Conservation (phyloP, 2,329 filamentous ascomycete genomes). For the Cercospora janseana region DNA sequence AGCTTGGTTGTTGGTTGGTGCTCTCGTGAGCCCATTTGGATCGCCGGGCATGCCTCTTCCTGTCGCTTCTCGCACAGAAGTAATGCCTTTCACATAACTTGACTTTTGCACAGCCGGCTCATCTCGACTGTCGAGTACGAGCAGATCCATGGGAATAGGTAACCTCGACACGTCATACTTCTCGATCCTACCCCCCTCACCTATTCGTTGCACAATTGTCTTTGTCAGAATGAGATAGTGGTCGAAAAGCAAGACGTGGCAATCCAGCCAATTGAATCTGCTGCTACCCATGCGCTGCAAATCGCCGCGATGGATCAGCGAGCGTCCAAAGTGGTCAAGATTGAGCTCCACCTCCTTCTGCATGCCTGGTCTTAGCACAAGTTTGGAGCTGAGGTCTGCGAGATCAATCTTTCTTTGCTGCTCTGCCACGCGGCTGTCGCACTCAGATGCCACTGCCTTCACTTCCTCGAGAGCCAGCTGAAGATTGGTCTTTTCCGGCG, state of each 20-base stretch:
- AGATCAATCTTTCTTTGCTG: slow-evolving; percentile 88
- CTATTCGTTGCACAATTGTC: slow-evolving; percentile 63
- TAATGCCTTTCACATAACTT: slow-evolving; percentile 64
- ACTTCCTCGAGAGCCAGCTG: slow-evolving; percentile 86
- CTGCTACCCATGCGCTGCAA: slow-evolving; percentile 84
- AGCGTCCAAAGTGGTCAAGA: slow-evolving; percentile 86
- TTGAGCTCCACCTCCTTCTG: slow-evolving; percentile 79
- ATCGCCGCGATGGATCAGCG: slow-evolving; percentile 85
- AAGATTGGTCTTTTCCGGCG: slow-evolving; percentile 85
- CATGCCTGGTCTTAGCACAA: slow-evolving; percentile 84
- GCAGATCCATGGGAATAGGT: slow-evolving; percentile 92
- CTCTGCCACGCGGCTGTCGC: slow-evolving; percentile 87
- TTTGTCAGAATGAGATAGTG: slow-evolving; percentile 95
- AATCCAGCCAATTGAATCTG: slow-evolving; percentile 90
- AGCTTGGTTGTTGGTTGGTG: slow-evolving; percentile 39
- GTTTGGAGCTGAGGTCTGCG: slow-evolving; percentile 76
- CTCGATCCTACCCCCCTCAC: slow-evolving; percentile 70
- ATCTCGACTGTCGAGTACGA: slow-evolving; percentile 87
- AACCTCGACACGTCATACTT: slow-evolving; percentile 91
- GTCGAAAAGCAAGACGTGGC: slow-evolving; percentile 89
- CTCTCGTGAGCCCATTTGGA: slow-evolving; percentile 51
- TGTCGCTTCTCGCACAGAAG: slow-evolving; percentile 61
- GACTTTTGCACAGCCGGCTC: slow-evolving; percentile 86
- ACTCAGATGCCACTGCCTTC: slow-evolving; percentile 82
- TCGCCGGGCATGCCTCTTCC: slow-evolving; percentile 31